Evolutionary conservation across 352 stramenopile species (phyloP).

Genomic region (Globisporangium splendens): DNA sequence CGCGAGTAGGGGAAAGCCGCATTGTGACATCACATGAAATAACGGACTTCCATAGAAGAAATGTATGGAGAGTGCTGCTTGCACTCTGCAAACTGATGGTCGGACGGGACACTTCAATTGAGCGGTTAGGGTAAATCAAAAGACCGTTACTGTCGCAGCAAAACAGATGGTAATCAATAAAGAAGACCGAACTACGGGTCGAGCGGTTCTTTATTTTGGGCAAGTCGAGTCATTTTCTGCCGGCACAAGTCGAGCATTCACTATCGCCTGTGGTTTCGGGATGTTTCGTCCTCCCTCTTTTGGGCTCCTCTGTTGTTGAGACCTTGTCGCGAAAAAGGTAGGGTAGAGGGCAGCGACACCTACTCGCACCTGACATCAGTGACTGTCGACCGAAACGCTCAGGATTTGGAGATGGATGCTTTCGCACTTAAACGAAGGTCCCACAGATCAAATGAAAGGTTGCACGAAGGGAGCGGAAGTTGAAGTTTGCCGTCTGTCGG

Average conservation of each 20-base stretch:
- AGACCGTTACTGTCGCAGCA: not conserved
- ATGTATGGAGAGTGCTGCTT: not conserved
- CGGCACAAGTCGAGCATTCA: not conserved
- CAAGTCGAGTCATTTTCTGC: not conserved
- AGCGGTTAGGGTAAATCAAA: not conserved
- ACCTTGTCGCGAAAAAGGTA: not conserved
- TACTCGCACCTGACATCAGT: not conserved
- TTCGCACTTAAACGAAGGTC: not conserved
- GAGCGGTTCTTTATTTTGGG: not conserved
- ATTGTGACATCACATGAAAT: not conserved
- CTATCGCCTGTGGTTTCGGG: not conserved
- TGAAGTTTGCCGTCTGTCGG: constrained; percentile 7
- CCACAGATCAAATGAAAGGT: not conserved
- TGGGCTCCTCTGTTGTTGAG: not conserved
- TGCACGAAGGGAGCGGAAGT: not conserved
- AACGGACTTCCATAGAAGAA: not conserved
- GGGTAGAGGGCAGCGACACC: not conserved
- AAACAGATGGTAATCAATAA: not conserved
- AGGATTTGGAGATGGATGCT: not conserved
- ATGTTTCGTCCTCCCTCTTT: not conserved
- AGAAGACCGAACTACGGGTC: not conserved
- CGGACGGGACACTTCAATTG: not conserved
- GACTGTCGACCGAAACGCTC: not conserved
- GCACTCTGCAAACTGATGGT: not conserved
- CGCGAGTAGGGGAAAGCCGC: not conserved